Conservation (phyloP, 306 rosid species). For the Fragaria ananassa region DNA sequence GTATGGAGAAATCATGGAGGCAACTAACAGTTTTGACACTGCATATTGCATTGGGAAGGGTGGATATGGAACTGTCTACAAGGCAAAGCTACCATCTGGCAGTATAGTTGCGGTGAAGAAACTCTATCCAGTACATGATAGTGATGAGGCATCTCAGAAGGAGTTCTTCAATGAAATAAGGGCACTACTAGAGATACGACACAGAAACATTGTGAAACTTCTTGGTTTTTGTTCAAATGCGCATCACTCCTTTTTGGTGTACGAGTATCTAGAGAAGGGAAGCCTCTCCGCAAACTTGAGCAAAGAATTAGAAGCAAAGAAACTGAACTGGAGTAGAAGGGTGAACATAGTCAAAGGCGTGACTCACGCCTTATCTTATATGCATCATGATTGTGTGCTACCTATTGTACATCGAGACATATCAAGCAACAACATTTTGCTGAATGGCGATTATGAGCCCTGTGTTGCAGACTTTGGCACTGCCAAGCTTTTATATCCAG, state of each 20-base stretch:
- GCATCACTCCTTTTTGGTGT: conserved; percentile 19
- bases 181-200: conserved; percentile 24
- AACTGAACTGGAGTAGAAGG: conserved; percentile 25
- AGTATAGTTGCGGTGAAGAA: conserved; percentile 23
- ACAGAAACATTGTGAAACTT: conserved; percentile 28
- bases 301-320: conserved; percentile 19
- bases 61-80: conserved; percentile 30
- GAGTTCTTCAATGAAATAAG: conserved; percentile 28
- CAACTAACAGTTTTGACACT: conserved; percentile 25
- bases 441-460: conserved; percentile 20
- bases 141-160: not conserved
- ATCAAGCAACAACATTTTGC: conserved; percentile 25
- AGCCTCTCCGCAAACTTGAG: conserved; percentile 11
- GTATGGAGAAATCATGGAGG: conserved; percentile 23
- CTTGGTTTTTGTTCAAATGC: conserved; percentile 19
- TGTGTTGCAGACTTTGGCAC: conserved; percentile 28
- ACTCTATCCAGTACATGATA: conserved; percentile 9
- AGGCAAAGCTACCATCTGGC: not conserved
- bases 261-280: conserved; percentile 25
- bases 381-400: conserved; percentile 26
- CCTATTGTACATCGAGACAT: conserved; percentile 29
- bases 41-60: conserved; percentile 28
- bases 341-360: conserved; percentile 26
- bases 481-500: conserved; percentile 26
- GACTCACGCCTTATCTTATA: conserved; percentile 23